Evolutionary conservation across 257 asterid genomes (phyloP), one percentile per base, ranked within the genome.

Genomic region (Capsicum rhomboideum): DNA sequence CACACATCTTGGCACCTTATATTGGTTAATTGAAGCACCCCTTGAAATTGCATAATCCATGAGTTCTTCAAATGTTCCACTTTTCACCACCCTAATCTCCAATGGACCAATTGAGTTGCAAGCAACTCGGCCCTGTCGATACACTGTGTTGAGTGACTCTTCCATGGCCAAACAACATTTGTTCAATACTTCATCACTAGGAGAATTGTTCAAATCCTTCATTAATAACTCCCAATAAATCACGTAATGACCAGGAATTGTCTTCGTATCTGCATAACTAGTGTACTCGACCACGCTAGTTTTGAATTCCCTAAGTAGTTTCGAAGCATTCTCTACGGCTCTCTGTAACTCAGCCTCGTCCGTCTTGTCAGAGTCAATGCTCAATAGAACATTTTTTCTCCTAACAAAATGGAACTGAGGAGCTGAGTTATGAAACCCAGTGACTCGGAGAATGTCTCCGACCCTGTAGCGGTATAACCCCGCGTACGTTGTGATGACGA

Each of bases 11-110:
- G 99, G 99, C 46, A 92, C 99, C 83, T 96, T 96, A 91, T 96
- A 96, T 82, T 96, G 98, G 83, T 96, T 96, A 12, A 96, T 96
- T 49, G 99, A 96, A 12, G 98, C 99, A 13, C 99, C 99, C 34
- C 99, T 89, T 1, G 98, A 93, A 13, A 97, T 97, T 1, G 99
- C 99, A 84, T 95, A 95, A 82, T 97, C 99, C 99, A 97, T 97
- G 0, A 97, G 81, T 86, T 94, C 98, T 83, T 95, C 99, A 78
- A 97, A 97, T 14, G 99, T 97, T 0, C 99, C 98, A 74, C 44
- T 93, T 84, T 91, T 87, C 61, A 97, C 99, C 4, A 97, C 97
- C 0, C 99, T 93, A 78, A 97, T 97, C 85, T 97, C 99, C 84
- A 97, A 68, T 2, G 99, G 92, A 10, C 99, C 99, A 21, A 97